These are phyloP conservation scores for Lipomyces yarrowii DNA, from an alignment of 1,139 yeast species.

Conservation along the genomic window DNA sequence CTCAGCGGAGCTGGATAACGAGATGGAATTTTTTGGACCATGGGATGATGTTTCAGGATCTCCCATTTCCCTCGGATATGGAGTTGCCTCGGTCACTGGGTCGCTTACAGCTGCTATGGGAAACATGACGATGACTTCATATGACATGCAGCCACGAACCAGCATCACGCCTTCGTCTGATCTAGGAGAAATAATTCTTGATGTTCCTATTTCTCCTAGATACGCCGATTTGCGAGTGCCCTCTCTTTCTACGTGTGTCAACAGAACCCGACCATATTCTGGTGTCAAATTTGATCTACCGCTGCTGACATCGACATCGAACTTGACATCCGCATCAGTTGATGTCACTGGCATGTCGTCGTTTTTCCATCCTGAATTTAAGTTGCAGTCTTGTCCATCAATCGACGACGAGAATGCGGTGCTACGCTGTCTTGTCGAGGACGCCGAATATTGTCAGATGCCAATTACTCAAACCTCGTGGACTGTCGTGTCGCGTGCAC, in stretches of 20 bases:
- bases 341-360: background rate
- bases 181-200: background rate
- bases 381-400: background rate
- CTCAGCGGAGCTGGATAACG: background rate
- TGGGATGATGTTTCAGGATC: background rate
- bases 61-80: background rate
- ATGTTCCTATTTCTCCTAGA: background rate
- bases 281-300: background rate
- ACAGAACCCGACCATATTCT: background rate
- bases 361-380: background rate
- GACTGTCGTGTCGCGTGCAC: background rate
- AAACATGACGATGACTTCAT: background rate
- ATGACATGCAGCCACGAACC: background rate
- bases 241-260: background rate
- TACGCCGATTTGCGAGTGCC: slow-evolving; percentile 4
- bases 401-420: background rate
- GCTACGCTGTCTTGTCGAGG: background rate
- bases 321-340: background rate
- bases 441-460: background rate
- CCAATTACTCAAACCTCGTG: background rate
- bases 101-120: background rate
- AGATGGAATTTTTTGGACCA: slow-evolving; percentile 1
- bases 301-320: background rate
- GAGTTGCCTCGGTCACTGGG: background rate
- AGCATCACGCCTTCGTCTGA: background rate